A percentile compares a stretch with the other conserved stretches of the same genome.
Conservation (phyloP, 2,329 filamentous ascomycete genomes). For the Trichoderma arundinaceum region DNA sequence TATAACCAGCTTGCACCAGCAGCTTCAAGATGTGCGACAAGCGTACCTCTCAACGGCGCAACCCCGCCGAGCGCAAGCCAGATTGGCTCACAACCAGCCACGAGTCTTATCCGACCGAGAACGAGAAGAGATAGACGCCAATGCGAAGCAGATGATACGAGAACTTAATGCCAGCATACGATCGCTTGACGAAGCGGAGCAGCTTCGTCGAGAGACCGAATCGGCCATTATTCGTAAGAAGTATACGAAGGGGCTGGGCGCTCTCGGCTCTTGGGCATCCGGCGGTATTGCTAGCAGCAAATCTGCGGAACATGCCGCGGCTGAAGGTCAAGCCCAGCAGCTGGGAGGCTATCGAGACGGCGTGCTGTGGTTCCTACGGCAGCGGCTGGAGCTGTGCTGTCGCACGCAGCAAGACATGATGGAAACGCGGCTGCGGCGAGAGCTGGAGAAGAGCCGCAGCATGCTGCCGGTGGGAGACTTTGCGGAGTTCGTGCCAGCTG, state of each 20-base stretch:
- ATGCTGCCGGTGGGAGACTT: constrained; percentile 58
- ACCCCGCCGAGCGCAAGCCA: constrained; percentile 62
- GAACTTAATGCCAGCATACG: constrained; percentile 83
- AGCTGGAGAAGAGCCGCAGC: constrained; percentile 88
- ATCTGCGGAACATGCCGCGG: constrained; percentile 69
- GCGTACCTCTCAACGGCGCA: constrained; percentile 86
- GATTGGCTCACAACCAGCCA: constrained; percentile 51
- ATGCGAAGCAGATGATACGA: constrained; percentile 83
- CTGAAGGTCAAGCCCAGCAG: constrained; percentile 72
- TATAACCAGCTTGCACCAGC: constrained; percentile 77
- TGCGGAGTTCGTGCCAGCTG: constrained; percentile 41
- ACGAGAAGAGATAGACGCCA: constrained; percentile 84
- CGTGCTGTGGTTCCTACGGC: constrained; percentile 80
- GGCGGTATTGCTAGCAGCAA: constrained; percentile 55
- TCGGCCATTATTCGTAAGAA: constrained; percentile 73
- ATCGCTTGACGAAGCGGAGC: constrained; percentile 79
- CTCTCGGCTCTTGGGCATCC: constrained; percentile 70
- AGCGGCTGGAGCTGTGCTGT: constrained; percentile 76
- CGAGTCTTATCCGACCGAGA: constrained; percentile 77
- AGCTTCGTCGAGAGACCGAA: constrained; percentile 78
- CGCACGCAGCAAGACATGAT: constrained; percentile 89
- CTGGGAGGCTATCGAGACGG: constrained; percentile 76
- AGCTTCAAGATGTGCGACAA: constrained; percentile 83
- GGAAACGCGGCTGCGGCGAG: constrained; percentile 81
- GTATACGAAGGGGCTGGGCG: constrained; percentile 67